A percentile compares a stretch with the other conserved stretches of the same genome.
phyloP scores from a whole-genome alignment of 768 basidiomycete species.

The Leccinum incarnatum region DNA sequence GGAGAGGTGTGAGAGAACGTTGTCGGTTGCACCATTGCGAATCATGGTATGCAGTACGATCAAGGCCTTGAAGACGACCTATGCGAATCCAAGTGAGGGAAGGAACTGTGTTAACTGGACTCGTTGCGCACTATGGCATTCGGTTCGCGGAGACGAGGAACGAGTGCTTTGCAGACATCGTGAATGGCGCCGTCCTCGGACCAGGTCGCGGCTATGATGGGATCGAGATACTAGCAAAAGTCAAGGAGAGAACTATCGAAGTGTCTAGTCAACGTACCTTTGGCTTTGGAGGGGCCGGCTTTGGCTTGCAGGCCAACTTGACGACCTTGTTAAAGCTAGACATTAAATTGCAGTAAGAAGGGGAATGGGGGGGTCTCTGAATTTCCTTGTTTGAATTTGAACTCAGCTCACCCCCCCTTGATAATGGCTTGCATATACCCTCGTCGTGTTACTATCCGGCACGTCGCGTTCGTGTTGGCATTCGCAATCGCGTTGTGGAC shows the following conservation, averaged over 20 bases:
- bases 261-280: constrained; percentile 55
- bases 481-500: constrained; percentile 18
- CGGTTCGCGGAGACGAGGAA: constrained; percentile 83
- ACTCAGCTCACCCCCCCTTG: constrained; percentile 20
- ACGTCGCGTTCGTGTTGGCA: constrained; percentile 17
- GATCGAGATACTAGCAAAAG: constrained; percentile 79
- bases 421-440: neutral
- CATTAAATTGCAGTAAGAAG: constrained; percentile 36
- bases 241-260: neutral
- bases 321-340: constrained; percentile 89
- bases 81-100: constrained; percentile 5
- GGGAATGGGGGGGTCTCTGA: neutral
- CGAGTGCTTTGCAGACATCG: constrained; percentile 89
- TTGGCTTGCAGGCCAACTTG: constrained; percentile 96
- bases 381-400: constrained; percentile 19
- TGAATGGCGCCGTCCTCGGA: constrained; percentile 89
- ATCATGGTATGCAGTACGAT: constrained; percentile 97
- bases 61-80: constrained; percentile 98
- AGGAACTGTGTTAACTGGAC: neutral
- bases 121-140: constrained; percentile 75
- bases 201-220: constrained; percentile 96
- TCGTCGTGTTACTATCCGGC: constrained; percentile 25
- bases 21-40: constrained; percentile 93
- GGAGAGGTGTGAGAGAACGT: constrained; percentile 81
- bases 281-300: constrained; percentile 91